Evolutionary conservation across 768 basidiomycete genomes (phyloP), one percentile per base, ranked within the genome.

Genomic region (Tricholoma sp.): DNA sequence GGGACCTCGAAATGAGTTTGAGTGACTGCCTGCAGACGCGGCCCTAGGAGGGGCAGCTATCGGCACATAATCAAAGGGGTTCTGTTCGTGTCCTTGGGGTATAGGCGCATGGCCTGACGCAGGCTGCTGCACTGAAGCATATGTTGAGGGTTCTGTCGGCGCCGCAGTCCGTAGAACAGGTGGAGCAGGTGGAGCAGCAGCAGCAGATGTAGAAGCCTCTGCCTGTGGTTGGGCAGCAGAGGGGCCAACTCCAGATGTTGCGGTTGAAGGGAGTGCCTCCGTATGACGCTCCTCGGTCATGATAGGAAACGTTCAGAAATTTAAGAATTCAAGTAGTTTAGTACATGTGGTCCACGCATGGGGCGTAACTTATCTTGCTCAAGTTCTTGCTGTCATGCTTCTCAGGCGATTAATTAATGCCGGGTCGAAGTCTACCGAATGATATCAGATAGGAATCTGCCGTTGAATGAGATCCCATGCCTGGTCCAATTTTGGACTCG

Each of bases 221-320:
- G 41, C 4, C 44, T 29, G 39, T 2, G 28, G 41, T 31, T 53
- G 32, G 1, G 29, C 11, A 4, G 39, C 39, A 2, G 41, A 53
- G 32, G 47, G 29, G n/a, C 47, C 47, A 32, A 6, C 29, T 3
- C 11, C 12, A 10, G 31, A 9, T 10, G 33, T 33, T 31, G 57
- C 9, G 28, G 55, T 36, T 44, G 32, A 20, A 36, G 57, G 45
- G 48, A 32, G 52, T 39, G 20, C 20, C 20, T 57, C 53, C 49
- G 32, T 36, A 13, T 60, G 42, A 51, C 36, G 59, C 55, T 59
- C 54, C 31, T 45, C 47, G 36, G 51, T 49, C 62, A 60, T 63
- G 53, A 20, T 36, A 7, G 47, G 7, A n/a, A 32, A 3, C 13
- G 15, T 32, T 48, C 29, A 29, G 45, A 13, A 31, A 31, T 15